Evolutionary conservation across 352 stramenopile species (phyloP), one percentile per base, ranked within the genome.

Genomic region (Phytopythium chamaehyphon): DNA sequence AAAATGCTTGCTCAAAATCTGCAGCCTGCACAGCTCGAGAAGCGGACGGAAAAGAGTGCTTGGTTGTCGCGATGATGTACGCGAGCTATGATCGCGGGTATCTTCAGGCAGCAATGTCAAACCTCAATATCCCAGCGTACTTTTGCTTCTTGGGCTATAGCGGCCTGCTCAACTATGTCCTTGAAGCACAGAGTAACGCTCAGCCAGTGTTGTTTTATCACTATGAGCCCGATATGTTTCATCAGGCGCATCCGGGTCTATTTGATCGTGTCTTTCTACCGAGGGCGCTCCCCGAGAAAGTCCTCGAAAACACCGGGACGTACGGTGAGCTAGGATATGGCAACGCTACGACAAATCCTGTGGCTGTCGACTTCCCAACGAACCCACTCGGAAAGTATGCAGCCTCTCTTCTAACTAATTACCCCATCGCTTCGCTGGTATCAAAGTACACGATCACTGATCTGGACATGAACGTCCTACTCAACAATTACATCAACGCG

Each of bases 311-410:
- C 11, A 74, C 55, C 0, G 61, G 36, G 3, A 43, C 14, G 0
- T 85, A 66, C 53, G 71, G 73, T 6, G 71, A 81, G 40, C 58
- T 55, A 37, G 73, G 73, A 0, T 79, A 79, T 40, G 69, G 73
- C 22, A 45, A 55, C 2, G 7, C 33, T 1, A 79, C 67, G 1
- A 61, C 37, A 3, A 86, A 83, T 42, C 68, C 58, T 0, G 55
- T 81, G 1, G 47, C 51, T 0, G 63, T 76, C n/a, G 74, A 86
- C 52, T 82, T 66, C 33, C 59, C 64, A 0, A 40, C 37, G 1
- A 55, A 47, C 0, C 50, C 26, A 14, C 54, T 86, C 7, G 59
- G 39, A 24, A 72, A 75, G 31, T 81, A 71, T 47, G 57, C 48
- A 0, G 26, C 59, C 12, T 38, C 28, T n/a, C 8, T 63, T 0